Evolutionary conservation across 371 early-diverging fungal species (phyloP).

Genomic region (Mucor indicus): DNA sequence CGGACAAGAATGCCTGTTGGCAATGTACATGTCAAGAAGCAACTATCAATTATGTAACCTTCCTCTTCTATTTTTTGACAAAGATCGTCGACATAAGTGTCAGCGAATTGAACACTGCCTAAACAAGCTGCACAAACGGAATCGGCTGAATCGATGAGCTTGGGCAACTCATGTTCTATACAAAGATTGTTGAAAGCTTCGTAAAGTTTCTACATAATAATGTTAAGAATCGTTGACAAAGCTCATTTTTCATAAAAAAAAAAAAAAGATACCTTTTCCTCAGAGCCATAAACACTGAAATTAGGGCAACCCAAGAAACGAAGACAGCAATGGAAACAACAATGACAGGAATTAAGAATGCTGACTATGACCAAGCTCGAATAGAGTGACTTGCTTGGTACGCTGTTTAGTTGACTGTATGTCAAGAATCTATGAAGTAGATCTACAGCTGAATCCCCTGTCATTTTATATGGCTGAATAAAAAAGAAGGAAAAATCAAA

Average conservation of each 20-base stretch:
- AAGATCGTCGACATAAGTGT: constrained; percentile 30
- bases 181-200: constrained; percentile 6
- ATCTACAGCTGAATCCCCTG: too few species aligned
- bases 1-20: constrained; percentile 52
- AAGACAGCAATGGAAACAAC: constrained; percentile 40
- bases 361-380: constrained; percentile 8
- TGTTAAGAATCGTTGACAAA: background rate
- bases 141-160: background rate
- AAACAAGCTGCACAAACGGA: constrained; percentile 45
- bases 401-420: too few species aligned
- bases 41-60: constrained; percentile 29
- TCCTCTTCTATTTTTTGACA: constrained; percentile 27
- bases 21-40: constrained; percentile 48
- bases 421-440: too few species aligned
- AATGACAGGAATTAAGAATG: constrained; percentile 14
- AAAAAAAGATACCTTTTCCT: constrained; percentile 18
- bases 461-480: too few species aligned
- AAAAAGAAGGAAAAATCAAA: too few species aligned
- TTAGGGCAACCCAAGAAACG: constrained; percentile 30
- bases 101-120: constrained; percentile 43
- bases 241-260: background rate
- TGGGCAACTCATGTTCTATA: background rate
- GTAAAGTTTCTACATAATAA: constrained; percentile 16
- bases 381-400: too few species aligned
- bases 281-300: constrained; percentile 15